phyloP scores from a whole-genome alignment of 2,329 filamentous ascomycete genomes.

The Lachnellula arida region DNA sequence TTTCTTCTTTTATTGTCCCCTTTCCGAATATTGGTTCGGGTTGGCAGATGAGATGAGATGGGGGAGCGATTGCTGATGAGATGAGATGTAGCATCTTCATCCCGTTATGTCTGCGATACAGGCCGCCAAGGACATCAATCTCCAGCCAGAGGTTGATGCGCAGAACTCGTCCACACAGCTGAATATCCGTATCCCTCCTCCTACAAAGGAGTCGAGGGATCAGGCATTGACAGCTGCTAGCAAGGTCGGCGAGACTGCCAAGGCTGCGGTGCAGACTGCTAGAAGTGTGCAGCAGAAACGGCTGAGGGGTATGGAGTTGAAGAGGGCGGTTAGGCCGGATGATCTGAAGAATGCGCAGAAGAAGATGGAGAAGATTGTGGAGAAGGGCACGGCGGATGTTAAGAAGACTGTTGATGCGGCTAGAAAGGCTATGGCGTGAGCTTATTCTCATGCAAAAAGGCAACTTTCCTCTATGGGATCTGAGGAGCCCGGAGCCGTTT shows the following conservation, averaged over 20 bases:
- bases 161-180: conserved; percentile 45
- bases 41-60: background rate
- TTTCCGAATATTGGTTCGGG: too few relatives aligned
- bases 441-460: too few relatives aligned
- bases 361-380: conserved; percentile 36
- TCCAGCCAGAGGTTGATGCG: conserved; percentile 44
- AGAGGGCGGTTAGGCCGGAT: conserved; percentile 33
- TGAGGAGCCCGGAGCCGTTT: too few relatives aligned
- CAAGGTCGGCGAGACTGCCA: conserved; percentile 32
- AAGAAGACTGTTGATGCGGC: conserved; percentile 36
- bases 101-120: conserved; percentile 49
- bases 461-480: too few relatives aligned
- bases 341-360: conserved; percentile 37
- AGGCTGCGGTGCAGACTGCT: conserved; percentile 26
- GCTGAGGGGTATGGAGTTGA: conserved; percentile 32
- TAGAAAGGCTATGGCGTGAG: conserved; percentile 31
- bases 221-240: conserved; percentile 27
- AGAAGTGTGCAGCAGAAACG: conserved; percentile 34
- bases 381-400: conserved; percentile 30
- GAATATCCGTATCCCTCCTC: conserved; percentile 50
- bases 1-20: too few relatives aligned
- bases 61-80: conserved; percentile 5
- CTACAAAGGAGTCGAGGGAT: conserved; percentile 50
- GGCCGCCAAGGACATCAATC: conserved; percentile 41
- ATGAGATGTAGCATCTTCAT: conserved; percentile 45